phyloP scores from a whole-genome alignment of 129 eudicot genomes.

The Logfia minima region DNA sequence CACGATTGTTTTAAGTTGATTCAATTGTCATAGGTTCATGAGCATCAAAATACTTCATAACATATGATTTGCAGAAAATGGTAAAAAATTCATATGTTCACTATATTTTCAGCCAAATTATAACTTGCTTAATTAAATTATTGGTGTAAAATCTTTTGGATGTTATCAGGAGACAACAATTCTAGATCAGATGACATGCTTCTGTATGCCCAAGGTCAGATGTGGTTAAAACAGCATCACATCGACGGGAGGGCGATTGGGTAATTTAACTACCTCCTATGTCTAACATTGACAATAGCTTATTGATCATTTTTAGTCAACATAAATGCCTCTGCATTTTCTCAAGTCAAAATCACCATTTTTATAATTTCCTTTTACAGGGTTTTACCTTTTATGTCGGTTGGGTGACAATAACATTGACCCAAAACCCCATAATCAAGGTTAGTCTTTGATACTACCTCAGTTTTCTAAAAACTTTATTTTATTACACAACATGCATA shows the following conservation, averaged over 20 bases:
- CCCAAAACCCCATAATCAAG: slow-evolving; percentile 22
- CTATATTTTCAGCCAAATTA: not conserved
- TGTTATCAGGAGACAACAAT: slow-evolving; percentile 26
- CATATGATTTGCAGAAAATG: not conserved
- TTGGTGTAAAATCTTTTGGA: not conserved
- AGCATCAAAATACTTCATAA: slow-evolving; percentile 19
- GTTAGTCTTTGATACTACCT: slow-evolving; percentile 10
- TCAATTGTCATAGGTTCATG: slow-evolving; percentile 24
- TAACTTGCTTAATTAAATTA: too few species aligned
- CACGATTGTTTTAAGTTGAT: not conserved
- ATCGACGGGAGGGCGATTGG: slow-evolving; percentile 10
- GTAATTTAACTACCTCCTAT: slow-evolving; percentile 13
- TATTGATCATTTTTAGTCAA: not conserved
- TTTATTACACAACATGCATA: not conserved
- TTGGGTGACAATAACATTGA: slow-evolving; percentile 22
- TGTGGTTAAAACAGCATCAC: slow-evolving; percentile 21
- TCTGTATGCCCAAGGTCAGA: slow-evolving; percentile 22
- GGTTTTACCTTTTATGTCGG: slow-evolving; percentile 27
- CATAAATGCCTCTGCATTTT: not conserved
- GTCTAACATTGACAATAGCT: not conserved
- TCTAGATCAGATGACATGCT: slow-evolving; percentile 17
- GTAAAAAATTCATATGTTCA: not conserved
- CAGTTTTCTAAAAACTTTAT: not conserved
- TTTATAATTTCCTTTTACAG: not conserved
- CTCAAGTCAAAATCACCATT: slow-evolving; percentile 8